Evolutionary conservation across 257 asterid species (phyloP).

Genomic region (Mitragyna speciosa): DNA sequence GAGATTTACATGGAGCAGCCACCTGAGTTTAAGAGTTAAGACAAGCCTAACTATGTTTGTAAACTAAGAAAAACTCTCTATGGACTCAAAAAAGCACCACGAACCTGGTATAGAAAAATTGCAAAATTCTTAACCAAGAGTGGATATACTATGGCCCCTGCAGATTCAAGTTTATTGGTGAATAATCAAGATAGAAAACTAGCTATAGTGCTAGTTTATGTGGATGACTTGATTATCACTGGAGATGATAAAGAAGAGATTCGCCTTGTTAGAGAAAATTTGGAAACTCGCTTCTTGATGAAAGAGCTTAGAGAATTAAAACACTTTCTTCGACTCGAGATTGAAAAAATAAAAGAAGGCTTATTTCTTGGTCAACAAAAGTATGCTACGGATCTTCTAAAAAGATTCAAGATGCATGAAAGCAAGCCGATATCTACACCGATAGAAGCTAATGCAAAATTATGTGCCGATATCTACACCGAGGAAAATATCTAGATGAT

Average conservation of each 20-base stretch:
- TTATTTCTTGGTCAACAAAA: too few species aligned
- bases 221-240: slow-evolving; percentile 6
- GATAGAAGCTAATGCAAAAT: too few species aligned
- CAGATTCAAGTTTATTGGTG: background rate
- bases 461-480: too few species aligned
- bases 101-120: background rate
- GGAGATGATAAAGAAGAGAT: too few species aligned
- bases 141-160: background rate
- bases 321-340: background rate
- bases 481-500: too few species aligned
- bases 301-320: background rate
- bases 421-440: too few species aligned
- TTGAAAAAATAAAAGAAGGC: too few species aligned
- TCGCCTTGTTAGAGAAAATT: background rate
- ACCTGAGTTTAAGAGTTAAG: background rate
- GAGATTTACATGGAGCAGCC: background rate
- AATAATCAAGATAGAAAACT: too few species aligned
- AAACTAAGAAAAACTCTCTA: background rate
- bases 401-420: too few species aligned
- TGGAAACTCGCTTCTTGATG: background rate
- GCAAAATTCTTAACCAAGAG: background rate
- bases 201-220: too few species aligned
- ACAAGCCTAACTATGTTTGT: background rate
- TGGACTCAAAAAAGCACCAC: slow-evolving; percentile 5
- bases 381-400: too few species aligned